Percentiles rank a stretch among this genome's conserved stretches.
These are phyloP conservation scores for Setomelanomma holmii DNA, from an alignment of 2,329 filamentous ascomycete species.

Conservation along the genomic window DNA sequence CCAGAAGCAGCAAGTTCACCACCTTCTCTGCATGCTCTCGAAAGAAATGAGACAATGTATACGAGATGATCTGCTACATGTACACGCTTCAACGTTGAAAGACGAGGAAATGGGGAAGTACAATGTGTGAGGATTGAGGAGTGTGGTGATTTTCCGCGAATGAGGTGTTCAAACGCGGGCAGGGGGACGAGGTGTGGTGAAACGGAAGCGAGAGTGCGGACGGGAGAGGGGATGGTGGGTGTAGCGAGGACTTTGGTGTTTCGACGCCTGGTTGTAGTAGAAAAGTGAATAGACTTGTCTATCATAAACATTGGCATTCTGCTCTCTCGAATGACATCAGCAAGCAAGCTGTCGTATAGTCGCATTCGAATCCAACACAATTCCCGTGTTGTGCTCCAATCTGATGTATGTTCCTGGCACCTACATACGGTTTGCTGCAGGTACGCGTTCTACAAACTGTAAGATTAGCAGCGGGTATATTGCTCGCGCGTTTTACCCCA, in stretches of 20 bases:
- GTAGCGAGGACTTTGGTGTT: neutral
- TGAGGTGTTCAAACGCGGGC: neutral
- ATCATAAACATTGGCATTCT: too few relatives aligned
- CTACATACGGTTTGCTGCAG: neutral
- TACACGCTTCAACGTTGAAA: neutral
- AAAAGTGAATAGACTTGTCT: too few relatives aligned
- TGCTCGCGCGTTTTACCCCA: conserved; percentile 1
- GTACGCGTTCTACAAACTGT: neutral
- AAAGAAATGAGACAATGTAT: conserved; percentile 17
- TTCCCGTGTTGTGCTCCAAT: neutral
- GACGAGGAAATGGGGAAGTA: neutral
- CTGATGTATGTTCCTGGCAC: neutral
- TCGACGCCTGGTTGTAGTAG: too few relatives aligned
- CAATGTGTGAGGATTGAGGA: neutral
- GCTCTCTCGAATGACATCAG: too few relatives aligned
- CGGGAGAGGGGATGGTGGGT: neutral
- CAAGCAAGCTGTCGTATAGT: too few relatives aligned
- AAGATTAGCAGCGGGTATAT: neutral
- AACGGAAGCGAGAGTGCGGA: neutral
- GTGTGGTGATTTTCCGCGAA: conserved; percentile 3
- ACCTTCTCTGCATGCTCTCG: conserved; percentile 7
- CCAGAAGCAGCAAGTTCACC: conserved; percentile 18
- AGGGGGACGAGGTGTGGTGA: neutral
- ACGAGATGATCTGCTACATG: too few relatives aligned
- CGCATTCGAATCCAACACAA: neutral